A percentile compares a stretch with the other conserved stretches of the same genome.
These are phyloP conservation scores for Bisporella sp. DNA, from an alignment of 2,329 filamentous ascomycete genomes.

Conservation along the genomic window DNA sequence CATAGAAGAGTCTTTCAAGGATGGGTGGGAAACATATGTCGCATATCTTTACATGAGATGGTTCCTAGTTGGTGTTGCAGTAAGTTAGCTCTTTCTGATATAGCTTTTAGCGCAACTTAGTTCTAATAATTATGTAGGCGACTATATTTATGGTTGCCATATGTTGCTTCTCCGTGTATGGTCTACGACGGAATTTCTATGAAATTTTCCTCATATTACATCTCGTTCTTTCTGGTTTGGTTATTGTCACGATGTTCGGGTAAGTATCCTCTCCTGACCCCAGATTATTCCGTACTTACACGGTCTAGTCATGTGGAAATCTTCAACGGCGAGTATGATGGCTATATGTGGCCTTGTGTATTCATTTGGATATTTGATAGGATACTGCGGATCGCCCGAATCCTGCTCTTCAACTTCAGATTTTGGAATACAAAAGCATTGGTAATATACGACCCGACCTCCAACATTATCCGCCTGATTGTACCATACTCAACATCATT, in stretches of 20 bases:
- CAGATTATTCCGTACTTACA: not conserved
- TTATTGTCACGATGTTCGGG: constrained; percentile 30
- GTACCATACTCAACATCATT: constrained; percentile 26
- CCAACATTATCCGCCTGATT: constrained; percentile 36
- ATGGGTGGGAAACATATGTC: not conserved
- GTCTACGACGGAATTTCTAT: constrained; percentile 31
- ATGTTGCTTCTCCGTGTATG: constrained; percentile 36
- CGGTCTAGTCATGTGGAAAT: not conserved
- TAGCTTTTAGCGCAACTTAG: not conserved
- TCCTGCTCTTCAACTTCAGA: constrained; percentile 32
- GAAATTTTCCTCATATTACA: constrained; percentile 44
- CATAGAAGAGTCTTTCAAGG: not conserved
- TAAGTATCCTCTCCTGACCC: not conserved
- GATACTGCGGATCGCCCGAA: constrained; percentile 33
- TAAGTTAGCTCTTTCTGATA: not conserved
- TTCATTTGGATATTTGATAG: constrained; percentile 42
- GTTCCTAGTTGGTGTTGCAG: not conserved
- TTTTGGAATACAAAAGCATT: constrained; percentile 22
- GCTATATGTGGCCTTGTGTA: constrained; percentile 33
- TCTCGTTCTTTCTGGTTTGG: constrained; percentile 42
- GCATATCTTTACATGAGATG: constrained; percentile 19
- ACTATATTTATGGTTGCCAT: constrained; percentile 34
- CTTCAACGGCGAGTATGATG: constrained; percentile 42
- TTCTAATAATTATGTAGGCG: constrained; percentile 16
- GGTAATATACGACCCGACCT: constrained; percentile 8